Evolutionary conservation across 2,329 filamentous ascomycete species (phyloP).

Genomic region (Fusarium nisikadoi): DNA sequence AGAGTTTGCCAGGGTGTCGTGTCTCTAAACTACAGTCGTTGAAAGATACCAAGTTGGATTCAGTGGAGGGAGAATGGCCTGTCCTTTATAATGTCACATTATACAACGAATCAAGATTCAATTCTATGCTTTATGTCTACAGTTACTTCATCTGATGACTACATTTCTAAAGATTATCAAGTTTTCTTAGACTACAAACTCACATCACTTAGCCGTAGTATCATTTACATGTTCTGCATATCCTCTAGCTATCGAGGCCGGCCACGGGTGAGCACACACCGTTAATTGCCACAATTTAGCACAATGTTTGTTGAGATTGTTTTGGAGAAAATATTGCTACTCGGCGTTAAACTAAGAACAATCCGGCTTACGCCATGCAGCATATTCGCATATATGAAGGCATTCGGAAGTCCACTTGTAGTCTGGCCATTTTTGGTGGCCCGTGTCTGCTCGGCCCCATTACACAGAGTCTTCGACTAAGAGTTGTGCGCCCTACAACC

Average conservation of each 20-base stretch:
- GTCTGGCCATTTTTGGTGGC: neutral
- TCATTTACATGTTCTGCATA: neutral
- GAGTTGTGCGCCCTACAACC: no score
- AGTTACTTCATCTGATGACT: rapidly evolving
- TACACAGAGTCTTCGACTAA: neutral
- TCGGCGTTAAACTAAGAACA: neutral
- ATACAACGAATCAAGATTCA: neutral
- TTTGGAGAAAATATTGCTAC: no score
- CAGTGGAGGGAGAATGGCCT: neutral
- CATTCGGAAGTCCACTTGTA: neutral
- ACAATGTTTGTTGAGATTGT: no score
- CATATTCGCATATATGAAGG: neutral
- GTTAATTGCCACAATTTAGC: neutral
- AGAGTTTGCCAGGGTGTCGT: neutral
- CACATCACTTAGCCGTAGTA: neutral
- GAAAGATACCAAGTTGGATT: neutral
- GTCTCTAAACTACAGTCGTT: neutral
- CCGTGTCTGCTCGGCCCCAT: neutral
- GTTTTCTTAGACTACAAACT: neutral
- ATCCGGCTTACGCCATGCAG: neutral
- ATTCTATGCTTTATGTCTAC: neutral
- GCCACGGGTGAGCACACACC: neutral
- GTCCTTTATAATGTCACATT: neutral
- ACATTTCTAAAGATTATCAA: neutral
- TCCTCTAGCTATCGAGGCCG: neutral